phyloP scores from a whole-genome alignment of 2,329 filamentous ascomycete genomes.

The Nothopassalora personata region DNA sequence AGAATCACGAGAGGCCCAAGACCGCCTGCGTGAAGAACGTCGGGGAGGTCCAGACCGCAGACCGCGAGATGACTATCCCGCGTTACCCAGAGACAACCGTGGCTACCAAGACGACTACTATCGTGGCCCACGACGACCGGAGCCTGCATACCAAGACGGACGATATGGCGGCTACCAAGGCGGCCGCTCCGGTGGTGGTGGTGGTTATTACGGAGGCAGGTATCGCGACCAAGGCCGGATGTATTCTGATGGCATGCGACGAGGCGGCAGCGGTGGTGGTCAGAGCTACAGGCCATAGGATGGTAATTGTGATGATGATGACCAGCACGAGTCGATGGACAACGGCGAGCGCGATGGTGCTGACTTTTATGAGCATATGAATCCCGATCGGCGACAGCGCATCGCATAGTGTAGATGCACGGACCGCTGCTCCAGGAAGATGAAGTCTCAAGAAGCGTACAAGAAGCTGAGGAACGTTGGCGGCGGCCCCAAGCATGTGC shows the following conservation, averaged over 20 bases:
- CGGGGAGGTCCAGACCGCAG: conserved; percentile 24
- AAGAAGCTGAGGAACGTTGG: no score
- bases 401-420: neutral
- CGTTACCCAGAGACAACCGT: conserved; percentile 18
- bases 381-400: neutral
- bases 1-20: conserved; percentile 26
- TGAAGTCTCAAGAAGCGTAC: no score
- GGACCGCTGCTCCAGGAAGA: no score
- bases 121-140: conserved; percentile 25
- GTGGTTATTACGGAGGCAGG: conserved; percentile 15
- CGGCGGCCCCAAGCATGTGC: no score
- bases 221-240: conserved; percentile 27
- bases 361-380: neutral
- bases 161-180: conserved; percentile 37
- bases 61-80: conserved; percentile 18
- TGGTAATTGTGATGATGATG: neutral
- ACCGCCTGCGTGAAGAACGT: conserved; percentile 31
- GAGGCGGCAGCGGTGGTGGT: conserved; percentile 15
- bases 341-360: neutral
- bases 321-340: neutral
- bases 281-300: conserved; percentile 17
- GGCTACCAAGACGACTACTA: conserved; percentile 24
- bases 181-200: conserved; percentile 19
- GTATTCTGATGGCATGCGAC: conserved; percentile 27
- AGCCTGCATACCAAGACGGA: conserved; percentile 39